Conservation (phyloP, 495 filamentous ascomycete genomes). For the Tuber umbilicatum region DNA sequence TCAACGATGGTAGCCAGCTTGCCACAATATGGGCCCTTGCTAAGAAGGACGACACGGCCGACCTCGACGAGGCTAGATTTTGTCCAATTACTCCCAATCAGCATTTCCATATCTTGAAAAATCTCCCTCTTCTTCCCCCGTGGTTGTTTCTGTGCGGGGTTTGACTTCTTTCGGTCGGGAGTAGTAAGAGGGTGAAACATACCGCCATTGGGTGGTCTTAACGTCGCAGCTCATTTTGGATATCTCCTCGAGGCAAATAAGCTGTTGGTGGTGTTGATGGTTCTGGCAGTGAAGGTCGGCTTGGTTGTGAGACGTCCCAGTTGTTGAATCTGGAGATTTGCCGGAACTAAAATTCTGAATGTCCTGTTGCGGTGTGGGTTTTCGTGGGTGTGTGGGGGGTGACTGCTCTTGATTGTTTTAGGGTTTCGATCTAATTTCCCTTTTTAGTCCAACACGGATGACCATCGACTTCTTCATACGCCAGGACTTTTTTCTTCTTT, state of each 20-base stretch:
- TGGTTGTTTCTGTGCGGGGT: background rate
- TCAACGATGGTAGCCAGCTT: constrained; percentile 90
- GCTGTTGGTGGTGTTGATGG: constrained; percentile 18
- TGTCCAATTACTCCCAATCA: constrained; percentile 8
- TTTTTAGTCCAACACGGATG: constrained; percentile 15
- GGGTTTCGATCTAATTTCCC: constrained; percentile 39
- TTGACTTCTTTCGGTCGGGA: background rate
- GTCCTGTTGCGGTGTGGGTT: constrained; percentile 15
- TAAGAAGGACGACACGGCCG: constrained; percentile 87
- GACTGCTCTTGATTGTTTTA: constrained; percentile 20
- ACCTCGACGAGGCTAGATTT: constrained; percentile 87
- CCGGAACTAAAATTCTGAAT: constrained; percentile 23
- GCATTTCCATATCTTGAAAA: constrained; percentile 9
- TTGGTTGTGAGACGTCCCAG: constrained; percentile 13
- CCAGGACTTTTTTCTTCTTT: background rate
- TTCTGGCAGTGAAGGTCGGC: constrained; percentile 28
- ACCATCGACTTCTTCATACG: constrained; percentile 12
- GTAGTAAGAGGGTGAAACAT: constrained; percentile 18
- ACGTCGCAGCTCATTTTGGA: constrained; percentile 36
- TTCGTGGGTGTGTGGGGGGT: constrained; percentile 25
- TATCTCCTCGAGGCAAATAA: constrained; percentile 17
- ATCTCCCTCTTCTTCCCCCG: background rate
- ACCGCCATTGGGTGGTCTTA: constrained; percentile 41
- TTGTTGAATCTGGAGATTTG: constrained; percentile 17
- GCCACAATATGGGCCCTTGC: constrained; percentile 66